Evolutionary conservation across 2,329 filamentous ascomycete species (phyloP), one percentile per base, ranked within the genome.

Genomic region (Phialocephala subalpina): DNA sequence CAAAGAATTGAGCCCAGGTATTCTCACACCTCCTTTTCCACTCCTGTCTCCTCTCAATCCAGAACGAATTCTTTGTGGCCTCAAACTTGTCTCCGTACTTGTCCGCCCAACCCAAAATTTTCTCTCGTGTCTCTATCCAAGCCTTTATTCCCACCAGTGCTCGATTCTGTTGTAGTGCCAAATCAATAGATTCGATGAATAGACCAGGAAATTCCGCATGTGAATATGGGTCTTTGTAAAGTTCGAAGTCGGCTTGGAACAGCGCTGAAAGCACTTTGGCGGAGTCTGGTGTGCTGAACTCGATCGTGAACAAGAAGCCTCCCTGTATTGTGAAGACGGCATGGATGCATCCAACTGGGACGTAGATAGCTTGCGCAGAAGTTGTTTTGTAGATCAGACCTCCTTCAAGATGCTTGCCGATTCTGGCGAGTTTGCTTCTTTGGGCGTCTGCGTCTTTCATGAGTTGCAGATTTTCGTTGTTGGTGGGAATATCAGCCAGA

Each of bases 401-500:
- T 1, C 65, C 69, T 65, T 67, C 69, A 6, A 70, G 55, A 7
- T 49, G 4, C 18, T 38, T 45, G 2, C 67, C 65, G 5, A 67
- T 64, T 33, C 62, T 55, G 18, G 38, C 25, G 9, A 68, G 25
- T 36, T 67, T 67, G 1, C 40, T 56, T 35, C 56, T 59, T 16
- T 63, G 60, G 1, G 64, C 58, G 12, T 67, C 64, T 3, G 52
- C 58, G 14, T 58, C 27, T 12, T 58, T 29, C 55, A 69, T 60
- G 20, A 62, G 33, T 22, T 16, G 18, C 18, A 70, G 61, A 53
- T 70, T 69, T 11, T 64, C 56, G 6, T 16, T 11, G 69, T 70
- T 12, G 64, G 67, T 52, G 67, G 67, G 42, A 69, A 70, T 6
- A 53, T 14, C 3, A 70, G 38, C 64, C 67, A 69, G 12, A 69